Evolutionary conservation across 2,329 filamentous ascomycete species (phyloP).

Genomic region (Cryoendolithus antarcticus): DNA sequence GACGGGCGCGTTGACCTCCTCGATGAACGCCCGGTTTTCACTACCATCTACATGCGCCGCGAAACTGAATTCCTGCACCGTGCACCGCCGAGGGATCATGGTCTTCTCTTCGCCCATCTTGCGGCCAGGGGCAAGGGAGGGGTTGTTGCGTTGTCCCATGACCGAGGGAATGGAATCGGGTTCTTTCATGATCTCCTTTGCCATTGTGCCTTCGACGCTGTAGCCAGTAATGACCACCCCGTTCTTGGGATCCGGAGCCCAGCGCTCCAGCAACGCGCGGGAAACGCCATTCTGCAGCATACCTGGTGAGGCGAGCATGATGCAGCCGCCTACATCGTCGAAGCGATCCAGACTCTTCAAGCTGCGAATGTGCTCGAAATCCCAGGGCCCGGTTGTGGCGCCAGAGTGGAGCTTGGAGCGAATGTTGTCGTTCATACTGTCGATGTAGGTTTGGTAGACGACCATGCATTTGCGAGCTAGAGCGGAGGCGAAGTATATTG

Average conservation of each 20-base stretch:
- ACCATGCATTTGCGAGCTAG: slow-evolving; percentile 95
- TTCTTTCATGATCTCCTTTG: slow-evolving; percentile 86
- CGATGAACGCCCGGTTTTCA: slow-evolving; percentile 93
- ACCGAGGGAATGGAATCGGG: slow-evolving; percentile 90
- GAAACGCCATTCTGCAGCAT: slow-evolving; percentile 97
- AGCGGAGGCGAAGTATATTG: slow-evolving; percentile 96
- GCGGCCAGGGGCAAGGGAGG: slow-evolving; percentile 16
- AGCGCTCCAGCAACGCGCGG: slow-evolving; percentile 80
- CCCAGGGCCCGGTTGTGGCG: slow-evolving; percentile 86
- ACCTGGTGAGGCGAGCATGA: slow-evolving; percentile 94
- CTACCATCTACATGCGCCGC: slow-evolving; percentile 93
- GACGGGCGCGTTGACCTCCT: slow-evolving; percentile 81
- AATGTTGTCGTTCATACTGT: slow-evolving; percentile 98
- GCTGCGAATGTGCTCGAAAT: slow-evolving; percentile 87
- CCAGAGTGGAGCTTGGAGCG: slow-evolving; percentile 85
- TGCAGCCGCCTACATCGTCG: slow-evolving; percentile 87
- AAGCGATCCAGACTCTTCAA: slow-evolving; percentile 90
- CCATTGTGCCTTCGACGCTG: slow-evolving; percentile 97
- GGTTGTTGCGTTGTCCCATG: slow-evolving; percentile 46
- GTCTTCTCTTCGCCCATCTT: slow-evolving; percentile 49
- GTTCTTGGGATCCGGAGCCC: slow-evolving; percentile 93
- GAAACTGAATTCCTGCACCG: slow-evolving; percentile 87
- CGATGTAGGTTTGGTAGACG: slow-evolving; percentile 95
- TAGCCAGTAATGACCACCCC: slow-evolving; percentile 98
- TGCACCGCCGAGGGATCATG: slow-evolving; percentile 85